Evolutionary conservation across 2,329 filamentous ascomycete genomes (phyloP).

Genomic region (Dothideomycetes sp.): DNA sequence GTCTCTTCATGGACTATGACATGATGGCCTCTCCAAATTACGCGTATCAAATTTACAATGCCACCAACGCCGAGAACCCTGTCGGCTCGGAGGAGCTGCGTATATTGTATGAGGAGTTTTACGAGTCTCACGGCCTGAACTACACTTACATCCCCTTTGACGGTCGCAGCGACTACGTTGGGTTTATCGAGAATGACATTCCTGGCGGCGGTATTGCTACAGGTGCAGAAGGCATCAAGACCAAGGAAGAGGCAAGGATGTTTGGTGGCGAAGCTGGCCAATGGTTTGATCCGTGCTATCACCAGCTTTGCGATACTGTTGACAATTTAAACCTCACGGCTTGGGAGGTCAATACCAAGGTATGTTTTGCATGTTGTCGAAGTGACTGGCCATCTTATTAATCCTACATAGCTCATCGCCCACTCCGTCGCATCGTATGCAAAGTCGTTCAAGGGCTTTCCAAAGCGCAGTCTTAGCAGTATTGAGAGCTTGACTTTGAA

Average conservation of each 20-base stretch:
- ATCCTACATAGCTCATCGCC: constrained; percentile 43
- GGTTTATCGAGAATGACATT: constrained; percentile 55
- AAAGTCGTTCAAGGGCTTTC: constrained; percentile 50
- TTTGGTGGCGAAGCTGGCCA: constrained; percentile 61
- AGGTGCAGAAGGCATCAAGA: constrained; percentile 68
- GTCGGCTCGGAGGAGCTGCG: constrained; percentile 57
- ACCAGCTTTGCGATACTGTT: constrained; percentile 40
- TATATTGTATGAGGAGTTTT: constrained; percentile 57
- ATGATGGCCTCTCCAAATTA: constrained; percentile 59
- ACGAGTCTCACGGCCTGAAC: constrained; percentile 48
- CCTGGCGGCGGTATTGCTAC: constrained; percentile 67
- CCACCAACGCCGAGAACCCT: constrained; percentile 1
- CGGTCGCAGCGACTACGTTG: constrained; percentile 69
- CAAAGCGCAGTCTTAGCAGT: background rate
- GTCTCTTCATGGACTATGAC: constrained; percentile 60
- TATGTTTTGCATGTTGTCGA: background rate
- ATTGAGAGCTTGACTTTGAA: background rate
- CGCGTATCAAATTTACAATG: constrained; percentile 45
- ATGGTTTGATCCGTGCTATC: constrained; percentile 48
- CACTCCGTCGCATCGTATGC: constrained; percentile 60
- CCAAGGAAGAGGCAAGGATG: constrained; percentile 48
- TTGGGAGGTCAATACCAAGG: constrained; percentile 44
- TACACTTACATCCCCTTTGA: constrained; percentile 66
- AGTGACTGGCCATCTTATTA: background rate
- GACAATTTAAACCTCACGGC: constrained; percentile 43